These are phyloP conservation scores for Lonicera japonica DNA, from an alignment of 129 eudicot species.

Conservation along the genomic window DNA sequence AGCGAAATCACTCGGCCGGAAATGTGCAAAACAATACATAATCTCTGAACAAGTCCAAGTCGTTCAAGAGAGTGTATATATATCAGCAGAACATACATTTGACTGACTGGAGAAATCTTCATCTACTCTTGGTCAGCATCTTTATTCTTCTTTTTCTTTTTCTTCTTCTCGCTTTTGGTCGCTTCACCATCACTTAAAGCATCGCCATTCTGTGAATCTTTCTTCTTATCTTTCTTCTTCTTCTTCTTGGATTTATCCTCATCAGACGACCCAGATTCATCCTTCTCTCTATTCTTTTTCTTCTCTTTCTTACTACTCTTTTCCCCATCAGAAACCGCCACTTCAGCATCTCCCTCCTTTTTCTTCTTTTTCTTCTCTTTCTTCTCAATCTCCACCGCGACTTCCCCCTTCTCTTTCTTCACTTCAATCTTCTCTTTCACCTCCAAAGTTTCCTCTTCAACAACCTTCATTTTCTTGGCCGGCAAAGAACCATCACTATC, in stretches of 20 bases:
- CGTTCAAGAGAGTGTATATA: neutral
- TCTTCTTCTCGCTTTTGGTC: constrained; percentile 46
- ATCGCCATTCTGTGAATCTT: constrained; percentile 42
- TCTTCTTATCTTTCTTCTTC: constrained; percentile 48
- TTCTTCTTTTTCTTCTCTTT: constrained; percentile 32
- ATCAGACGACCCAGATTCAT: constrained; percentile 15
- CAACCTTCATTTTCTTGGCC: constrained; percentile 25
- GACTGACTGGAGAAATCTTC: constrained; percentile 3
- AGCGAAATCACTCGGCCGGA: constrained; percentile 3
- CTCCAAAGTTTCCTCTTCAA: constrained; percentile 21
- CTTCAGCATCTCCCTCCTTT: constrained; percentile 7
- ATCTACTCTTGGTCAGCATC: constrained; percentile 30
- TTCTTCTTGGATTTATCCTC: constrained; percentile 52
- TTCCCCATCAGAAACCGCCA: constrained; percentile 18
- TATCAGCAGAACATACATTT: neutral
- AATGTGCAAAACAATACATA: neutral
- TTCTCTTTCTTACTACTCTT: constrained; percentile 34
- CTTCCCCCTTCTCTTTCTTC: constrained; percentile 11
- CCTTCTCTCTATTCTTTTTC: constrained; percentile 41
- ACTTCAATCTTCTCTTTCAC: constrained; percentile 22
- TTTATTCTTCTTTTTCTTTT: constrained; percentile 55
- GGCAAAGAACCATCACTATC: constrained; percentile 22
- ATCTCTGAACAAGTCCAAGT: constrained; percentile 8
- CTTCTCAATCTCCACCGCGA: constrained; percentile 22
- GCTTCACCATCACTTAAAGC: constrained; percentile 34